A percentile compares a stretch with the other conserved stretches of the same genome.
phyloP scores from a whole-genome alignment of 2,329 filamentous ascomycete species.

The Talaromyces sp. region DNA sequence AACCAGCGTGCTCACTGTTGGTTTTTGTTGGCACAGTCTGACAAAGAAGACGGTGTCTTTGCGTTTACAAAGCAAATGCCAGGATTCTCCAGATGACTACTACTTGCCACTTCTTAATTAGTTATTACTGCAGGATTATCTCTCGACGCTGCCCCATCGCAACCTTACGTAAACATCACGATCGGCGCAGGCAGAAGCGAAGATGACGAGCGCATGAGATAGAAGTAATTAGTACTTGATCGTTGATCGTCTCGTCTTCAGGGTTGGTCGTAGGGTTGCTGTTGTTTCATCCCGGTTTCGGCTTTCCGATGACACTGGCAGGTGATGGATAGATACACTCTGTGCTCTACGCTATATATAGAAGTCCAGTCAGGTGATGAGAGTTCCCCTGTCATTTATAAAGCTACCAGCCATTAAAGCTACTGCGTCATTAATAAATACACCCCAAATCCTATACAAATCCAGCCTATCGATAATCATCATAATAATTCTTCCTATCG shows the following conservation, averaged over 20 bases:
- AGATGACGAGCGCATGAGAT: background rate
- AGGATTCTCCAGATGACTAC: no score
- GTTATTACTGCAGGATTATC: no score
- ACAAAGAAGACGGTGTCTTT: no score
- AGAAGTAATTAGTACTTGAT: no score
- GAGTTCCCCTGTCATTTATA: background rate
- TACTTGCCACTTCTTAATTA: no score
- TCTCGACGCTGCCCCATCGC: background rate
- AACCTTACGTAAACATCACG: background rate
- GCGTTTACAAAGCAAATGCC: no score
- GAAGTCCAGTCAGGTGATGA: background rate
- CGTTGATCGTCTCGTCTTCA: background rate
- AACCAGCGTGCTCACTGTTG: no score
- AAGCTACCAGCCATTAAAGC: background rate
- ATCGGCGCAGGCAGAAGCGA: background rate
- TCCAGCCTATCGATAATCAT: background rate
- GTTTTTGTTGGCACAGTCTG: no score
- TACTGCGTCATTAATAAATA: background rate
- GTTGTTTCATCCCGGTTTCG: no score
- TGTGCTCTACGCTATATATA: no score
- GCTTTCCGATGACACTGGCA: no score
- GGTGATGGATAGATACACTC: no score
- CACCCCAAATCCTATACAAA: background rate
- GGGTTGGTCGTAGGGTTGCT: background rate
- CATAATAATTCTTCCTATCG: slow-evolving; percentile 17